phyloP scores from a whole-genome alignment of 179 eudicot species.

The Spinacia oleracea region DNA sequence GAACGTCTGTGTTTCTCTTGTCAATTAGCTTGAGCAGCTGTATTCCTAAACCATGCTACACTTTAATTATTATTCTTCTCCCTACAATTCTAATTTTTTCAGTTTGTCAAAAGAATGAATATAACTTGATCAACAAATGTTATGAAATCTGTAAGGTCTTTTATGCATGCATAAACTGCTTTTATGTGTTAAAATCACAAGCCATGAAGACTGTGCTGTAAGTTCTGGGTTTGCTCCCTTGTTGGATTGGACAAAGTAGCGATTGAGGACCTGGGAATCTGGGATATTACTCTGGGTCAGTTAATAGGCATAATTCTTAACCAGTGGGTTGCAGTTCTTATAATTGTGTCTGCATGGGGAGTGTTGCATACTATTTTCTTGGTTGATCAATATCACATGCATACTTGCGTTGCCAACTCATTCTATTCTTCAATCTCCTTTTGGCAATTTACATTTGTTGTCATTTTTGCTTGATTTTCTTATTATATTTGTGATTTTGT shows the following conservation, averaged over 20 bases:
- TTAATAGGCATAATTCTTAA: background rate
- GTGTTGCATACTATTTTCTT: constrained; percentile 1
- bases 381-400: background rate
- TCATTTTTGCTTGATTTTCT: background rate
- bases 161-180: background rate
- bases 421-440: background rate
- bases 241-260: background rate
- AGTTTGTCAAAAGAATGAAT: background rate
- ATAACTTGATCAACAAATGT: background rate
- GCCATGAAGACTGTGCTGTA: background rate
- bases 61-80: background rate
- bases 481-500: constrained; percentile 6
- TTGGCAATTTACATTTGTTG: background rate
- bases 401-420: background rate
- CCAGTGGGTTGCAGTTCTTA: background rate
- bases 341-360: background rate
- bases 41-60: background rate
- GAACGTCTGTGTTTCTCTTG: background rate
- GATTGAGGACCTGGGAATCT: background rate
- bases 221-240: background rate
- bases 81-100: background rate
- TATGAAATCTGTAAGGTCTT: background rate
- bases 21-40: background rate
- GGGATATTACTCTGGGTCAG: background rate
- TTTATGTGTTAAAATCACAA: background rate